phyloP scores from a whole-genome alignment of 2,329 filamentous ascomycete species.

The Cladosporium sp. region DNA sequence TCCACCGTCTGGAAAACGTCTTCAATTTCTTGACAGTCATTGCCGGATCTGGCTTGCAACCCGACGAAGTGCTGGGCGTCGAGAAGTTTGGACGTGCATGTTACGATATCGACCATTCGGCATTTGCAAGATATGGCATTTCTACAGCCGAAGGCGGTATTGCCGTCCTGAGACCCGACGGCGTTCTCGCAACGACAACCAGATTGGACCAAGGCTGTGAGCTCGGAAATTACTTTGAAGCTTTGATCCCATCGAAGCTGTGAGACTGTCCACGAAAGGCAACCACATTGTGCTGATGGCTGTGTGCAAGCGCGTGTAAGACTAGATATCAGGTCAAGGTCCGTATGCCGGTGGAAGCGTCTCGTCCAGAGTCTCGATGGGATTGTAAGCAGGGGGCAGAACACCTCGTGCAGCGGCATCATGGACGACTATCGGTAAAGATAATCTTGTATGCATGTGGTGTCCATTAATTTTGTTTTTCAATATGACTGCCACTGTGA shows the following conservation, averaged over 20 bases:
- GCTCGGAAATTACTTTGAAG: not conserved
- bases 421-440: not conserved
- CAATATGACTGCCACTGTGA: not conserved
- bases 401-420: not conserved
- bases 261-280: no score
- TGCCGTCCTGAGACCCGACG: constrained; percentile 33
- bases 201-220: not conserved
- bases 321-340: no score
- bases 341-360: not conserved
- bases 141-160: constrained; percentile 15
- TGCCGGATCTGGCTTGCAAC: constrained; percentile 29
- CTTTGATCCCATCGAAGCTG: not conserved
- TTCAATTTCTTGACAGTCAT: constrained; percentile 27
- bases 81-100: constrained; percentile 33
- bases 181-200: constrained; percentile 15
- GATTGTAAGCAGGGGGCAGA: not conserved
- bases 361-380: not conserved
- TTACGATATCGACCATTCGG: constrained; percentile 31
- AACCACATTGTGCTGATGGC: no score
- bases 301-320: no score
- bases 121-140: constrained; percentile 33
- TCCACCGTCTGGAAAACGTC: not conserved
- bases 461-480: not conserved
- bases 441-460: not conserved
- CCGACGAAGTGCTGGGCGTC: constrained; percentile 34